A percentile compares a stretch with the other conserved stretches of the same genome.
Conservation (phyloP, 176 grass and related monocot genomes). For the Carex kokanica region DNA sequence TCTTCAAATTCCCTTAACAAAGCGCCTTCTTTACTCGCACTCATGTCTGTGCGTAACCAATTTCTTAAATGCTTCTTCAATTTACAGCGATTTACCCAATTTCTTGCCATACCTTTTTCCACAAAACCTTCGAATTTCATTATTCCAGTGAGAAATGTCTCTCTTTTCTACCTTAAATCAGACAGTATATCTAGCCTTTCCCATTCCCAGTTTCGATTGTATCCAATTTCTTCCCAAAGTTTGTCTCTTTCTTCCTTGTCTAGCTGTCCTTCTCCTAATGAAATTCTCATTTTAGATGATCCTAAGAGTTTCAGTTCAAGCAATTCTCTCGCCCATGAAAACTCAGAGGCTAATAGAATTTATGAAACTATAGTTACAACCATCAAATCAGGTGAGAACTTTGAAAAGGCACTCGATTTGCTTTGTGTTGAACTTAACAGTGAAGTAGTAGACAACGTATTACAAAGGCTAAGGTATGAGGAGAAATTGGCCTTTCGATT, state of each 20-base stretch:
- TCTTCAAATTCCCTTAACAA: background rate
- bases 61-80: background rate
- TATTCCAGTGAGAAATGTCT: background rate
- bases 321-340: background rate
- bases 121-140: background rate
- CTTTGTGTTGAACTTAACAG: constrained; percentile 55
- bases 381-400: background rate
- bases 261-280: constrained; percentile 7
- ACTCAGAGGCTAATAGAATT: constrained; percentile 16
- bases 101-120: background rate
- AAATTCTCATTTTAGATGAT: constrained; percentile 8
- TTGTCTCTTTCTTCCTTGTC: constrained; percentile 17
- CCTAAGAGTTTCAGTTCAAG: background rate
- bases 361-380: constrained; percentile 34
- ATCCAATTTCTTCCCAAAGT: background rate
- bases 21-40: background rate
- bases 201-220: background rate
- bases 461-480: constrained; percentile 73
- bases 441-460: constrained; percentile 53
- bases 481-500: constrained; percentile 87
- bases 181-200: background rate
- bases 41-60: background rate
- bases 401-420: constrained; percentile 21
- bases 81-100: constrained; percentile 13
- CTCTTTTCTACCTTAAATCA: background rate